A percentile compares a stretch with the other conserved stretches of the same genome.
phyloP scores from a whole-genome alignment of 2,329 filamentous ascomycete genomes.

The Trichoderma gracile region DNA sequence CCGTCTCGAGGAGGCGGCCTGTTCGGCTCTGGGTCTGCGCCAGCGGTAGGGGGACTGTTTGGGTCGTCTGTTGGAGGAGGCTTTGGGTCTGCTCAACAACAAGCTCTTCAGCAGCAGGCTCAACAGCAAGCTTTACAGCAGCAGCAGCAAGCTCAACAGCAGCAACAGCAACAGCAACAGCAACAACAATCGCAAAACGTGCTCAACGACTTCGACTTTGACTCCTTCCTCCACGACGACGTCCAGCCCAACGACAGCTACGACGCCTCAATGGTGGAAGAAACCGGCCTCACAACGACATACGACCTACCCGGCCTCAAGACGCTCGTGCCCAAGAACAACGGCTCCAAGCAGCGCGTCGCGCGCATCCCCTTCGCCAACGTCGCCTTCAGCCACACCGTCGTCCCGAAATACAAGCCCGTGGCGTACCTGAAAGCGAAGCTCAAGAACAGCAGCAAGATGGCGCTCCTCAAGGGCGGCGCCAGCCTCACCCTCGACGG shows the following conservation, averaged over 20 bases:
- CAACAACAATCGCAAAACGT: not conserved
- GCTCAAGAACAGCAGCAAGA: conserved; percentile 56
- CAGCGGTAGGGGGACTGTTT: not conserved
- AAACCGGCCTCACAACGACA: conserved; percentile 60
- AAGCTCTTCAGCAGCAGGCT: no score
- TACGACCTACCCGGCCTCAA: conserved; percentile 62
- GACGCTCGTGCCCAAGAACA: conserved; percentile 54
- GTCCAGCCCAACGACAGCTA: not conserved
- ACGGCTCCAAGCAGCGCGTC: conserved; percentile 59
- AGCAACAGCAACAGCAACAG: not conserved
- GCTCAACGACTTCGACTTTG: conserved; percentile 5
- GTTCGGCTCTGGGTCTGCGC: not conserved
- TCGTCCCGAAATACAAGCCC: conserved; percentile 61
- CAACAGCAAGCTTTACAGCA: no score
- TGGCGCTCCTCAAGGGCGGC: conserved; percentile 57
- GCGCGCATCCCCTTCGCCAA: conserved; percentile 53
- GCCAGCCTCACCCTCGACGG: conserved; percentile 64
- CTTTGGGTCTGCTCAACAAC: not conserved
- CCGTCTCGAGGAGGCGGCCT: not conserved
- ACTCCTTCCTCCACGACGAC: not conserved
- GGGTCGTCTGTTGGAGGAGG: not conserved
- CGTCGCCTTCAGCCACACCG: conserved; percentile 56
- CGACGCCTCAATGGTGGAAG: conserved; percentile 56
- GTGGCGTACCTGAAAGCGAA: conserved; percentile 61
- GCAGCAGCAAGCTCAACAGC: no score